These are phyloP conservation scores for Cyphellophora europaea DNA, from an alignment of 2,329 filamentous ascomycete genomes.

Conservation along the genomic window DNA sequence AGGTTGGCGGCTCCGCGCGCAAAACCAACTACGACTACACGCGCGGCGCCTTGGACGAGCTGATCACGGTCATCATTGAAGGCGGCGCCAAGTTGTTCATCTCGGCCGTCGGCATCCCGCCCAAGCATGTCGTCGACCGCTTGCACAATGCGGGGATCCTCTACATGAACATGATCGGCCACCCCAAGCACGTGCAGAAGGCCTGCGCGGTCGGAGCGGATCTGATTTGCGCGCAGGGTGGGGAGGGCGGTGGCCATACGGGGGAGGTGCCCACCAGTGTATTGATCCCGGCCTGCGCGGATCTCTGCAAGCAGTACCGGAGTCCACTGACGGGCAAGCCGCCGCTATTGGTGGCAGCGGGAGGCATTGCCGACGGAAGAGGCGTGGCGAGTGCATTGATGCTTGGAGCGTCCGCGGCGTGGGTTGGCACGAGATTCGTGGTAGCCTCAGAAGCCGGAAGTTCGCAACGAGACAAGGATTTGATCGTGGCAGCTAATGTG, in stretches of 20 bases:
- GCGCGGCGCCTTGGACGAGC: slow-evolving; percentile 64
- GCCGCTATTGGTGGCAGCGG: slow-evolving; percentile 69
- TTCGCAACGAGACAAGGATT: slow-evolving; percentile 43
- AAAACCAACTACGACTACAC: slow-evolving; percentile 82
- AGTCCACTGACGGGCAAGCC: slow-evolving; percentile 54
- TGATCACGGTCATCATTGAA: slow-evolving; percentile 69
- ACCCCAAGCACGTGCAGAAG: slow-evolving; percentile 73
- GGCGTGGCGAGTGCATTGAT: slow-evolving; percentile 65
- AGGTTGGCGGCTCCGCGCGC: slow-evolving; percentile 65
- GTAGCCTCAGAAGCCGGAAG: slow-evolving; percentile 60
- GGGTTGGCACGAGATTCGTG: slow-evolving; percentile 80
- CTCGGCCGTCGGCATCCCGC: slow-evolving; percentile 69
- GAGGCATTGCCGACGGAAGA: slow-evolving; percentile 67
- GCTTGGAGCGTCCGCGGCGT: slow-evolving; percentile 70
- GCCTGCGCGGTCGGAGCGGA: slow-evolving; percentile 71
- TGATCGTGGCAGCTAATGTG: slow-evolving; percentile 61
- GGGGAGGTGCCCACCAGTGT: slow-evolving; percentile 67
- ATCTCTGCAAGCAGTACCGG: slow-evolving; percentile 59
- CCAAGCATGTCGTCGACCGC: slow-evolving; percentile 54
- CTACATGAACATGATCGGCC: slow-evolving; percentile 86
- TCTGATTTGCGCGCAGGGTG: slow-evolving; percentile 42
- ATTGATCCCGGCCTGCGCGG: slow-evolving; percentile 68
- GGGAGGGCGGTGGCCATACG: slow-evolving; percentile 59
- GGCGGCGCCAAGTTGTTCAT: slow-evolving; percentile 69
- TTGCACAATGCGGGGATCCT: slow-evolving; percentile 64